Evolutionary conservation across 2,329 filamentous ascomycete species (phyloP).

Genomic region (Hypoxylon sp.): DNA sequence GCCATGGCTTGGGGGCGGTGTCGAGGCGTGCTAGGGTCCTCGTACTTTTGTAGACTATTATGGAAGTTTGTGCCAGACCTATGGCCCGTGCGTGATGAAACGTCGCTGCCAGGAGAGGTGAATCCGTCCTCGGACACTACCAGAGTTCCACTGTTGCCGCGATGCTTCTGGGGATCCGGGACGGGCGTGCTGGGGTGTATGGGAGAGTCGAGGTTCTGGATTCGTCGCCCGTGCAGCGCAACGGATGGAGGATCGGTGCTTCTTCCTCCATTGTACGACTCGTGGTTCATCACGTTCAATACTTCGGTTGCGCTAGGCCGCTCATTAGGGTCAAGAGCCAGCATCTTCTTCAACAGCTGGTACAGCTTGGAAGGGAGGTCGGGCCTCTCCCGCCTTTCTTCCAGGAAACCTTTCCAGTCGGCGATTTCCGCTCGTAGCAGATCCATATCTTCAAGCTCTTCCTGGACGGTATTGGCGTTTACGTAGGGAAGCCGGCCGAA

Average conservation of each 20-base stretch:
- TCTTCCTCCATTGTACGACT: conserved; percentile 58
- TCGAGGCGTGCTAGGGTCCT: conserved; percentile 42
- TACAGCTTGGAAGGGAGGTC: conserved; percentile 90
- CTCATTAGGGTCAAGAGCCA: conserved; percentile 78
- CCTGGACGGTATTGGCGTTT: conserved; percentile 83
- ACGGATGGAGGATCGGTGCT: conserved; percentile 51
- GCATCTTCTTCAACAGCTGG: conserved; percentile 78
- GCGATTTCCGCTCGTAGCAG: conserved; percentile 84
- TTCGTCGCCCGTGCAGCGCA: conserved; percentile 54
- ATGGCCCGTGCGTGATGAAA: conserved; percentile 37
- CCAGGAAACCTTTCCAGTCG: conserved; percentile 85
- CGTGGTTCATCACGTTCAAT: conserved; percentile 76
- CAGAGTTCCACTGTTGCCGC: conserved; percentile 24
- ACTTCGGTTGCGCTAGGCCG: conserved; percentile 89
- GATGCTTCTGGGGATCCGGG: conserved; percentile 49
- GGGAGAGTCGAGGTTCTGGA: conserved; percentile 65
- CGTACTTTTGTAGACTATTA: conserved; percentile 46
- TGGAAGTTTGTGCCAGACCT: conserved; percentile 42
- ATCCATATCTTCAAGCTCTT: conserved; percentile 92
- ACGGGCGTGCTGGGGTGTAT: conserved; percentile 58
- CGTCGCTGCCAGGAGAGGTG: conserved; percentile 44
- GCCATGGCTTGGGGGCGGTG: conserved; percentile 49
- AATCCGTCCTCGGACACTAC: conserved; percentile 30
- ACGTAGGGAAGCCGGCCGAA: conserved; percentile 88
- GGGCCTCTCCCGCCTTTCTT: conserved; percentile 74